A percentile compares a stretch with the other conserved stretches of the same genome.
Evolutionary conservation across 139 green algal species (phyloP).

Genomic region (Eudorina sp.): DNA sequence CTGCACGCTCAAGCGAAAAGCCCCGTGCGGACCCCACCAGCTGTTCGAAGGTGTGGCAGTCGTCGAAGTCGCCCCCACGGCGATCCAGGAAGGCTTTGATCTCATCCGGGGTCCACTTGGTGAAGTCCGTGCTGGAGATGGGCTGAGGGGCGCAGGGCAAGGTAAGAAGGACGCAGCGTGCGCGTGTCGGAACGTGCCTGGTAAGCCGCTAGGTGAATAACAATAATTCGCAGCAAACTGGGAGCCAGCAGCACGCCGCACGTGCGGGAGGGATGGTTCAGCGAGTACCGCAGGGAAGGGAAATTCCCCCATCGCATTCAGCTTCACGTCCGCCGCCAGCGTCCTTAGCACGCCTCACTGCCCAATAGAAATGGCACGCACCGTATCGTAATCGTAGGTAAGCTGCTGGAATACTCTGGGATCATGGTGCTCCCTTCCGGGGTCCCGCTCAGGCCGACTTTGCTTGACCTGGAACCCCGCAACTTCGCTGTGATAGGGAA

Average conservation of each 20-base stretch:
- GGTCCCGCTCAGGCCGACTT: constrained; percentile 25
- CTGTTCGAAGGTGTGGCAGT: constrained; percentile 64
- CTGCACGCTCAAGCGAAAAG: no score
- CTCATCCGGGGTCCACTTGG: constrained; percentile 70
- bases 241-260: no score
- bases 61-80: constrained; percentile 84
- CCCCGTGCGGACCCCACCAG: constrained; percentile 73
- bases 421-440: constrained; percentile 53
- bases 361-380: no score
- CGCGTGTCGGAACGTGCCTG: no score
- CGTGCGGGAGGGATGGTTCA: no score
- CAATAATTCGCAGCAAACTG: no score
- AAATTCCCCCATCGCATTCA: neutral
- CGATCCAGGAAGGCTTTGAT: constrained; percentile 83
- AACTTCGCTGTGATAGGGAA: constrained; percentile 48
- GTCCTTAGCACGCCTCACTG: no score
- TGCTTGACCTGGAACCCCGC: constrained; percentile 28
- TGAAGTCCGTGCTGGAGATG: constrained; percentile 71
- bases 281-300: neutral
- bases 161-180: no score
- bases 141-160: neutral
- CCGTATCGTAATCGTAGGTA: neutral
- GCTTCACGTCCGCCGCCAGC: neutral
- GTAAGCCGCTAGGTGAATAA: no score
- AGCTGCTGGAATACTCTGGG: constrained; percentile 71